Base-by-base conservation (phyloP, 2,329 filamentous ascomycete genomes). In the Talaromyces amestolkiae region DNA sequence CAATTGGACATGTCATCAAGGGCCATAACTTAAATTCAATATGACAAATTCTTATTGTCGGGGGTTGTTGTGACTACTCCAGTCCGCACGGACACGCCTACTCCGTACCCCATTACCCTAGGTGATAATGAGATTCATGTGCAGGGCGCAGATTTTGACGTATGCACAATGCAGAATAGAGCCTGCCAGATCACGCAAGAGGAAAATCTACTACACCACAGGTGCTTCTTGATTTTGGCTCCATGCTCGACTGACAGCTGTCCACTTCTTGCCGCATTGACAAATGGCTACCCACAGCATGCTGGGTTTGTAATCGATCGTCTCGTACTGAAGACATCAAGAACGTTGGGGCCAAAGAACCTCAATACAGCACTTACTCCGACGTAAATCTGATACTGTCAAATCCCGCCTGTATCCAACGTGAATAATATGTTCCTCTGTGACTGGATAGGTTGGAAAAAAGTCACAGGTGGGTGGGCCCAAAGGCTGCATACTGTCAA, bases 1-100 rank as follows among this genome's bases (percentile, higher is more conserved):
- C n/a, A 39, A 37, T 56, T n/a, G 53, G 33, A 56, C 53, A 35
- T 56, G 53, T 56, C 53, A 56, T 17, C 33, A 39, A 56, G 19
- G 11, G 33, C 33, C 33, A 56, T 10, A 24, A 39, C 33, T 37
- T 39, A 22, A 31, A 56, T 22, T 39, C 13, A 39, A 56, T 15
- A 56, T 24, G 33, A 56, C 33, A 56, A 24, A 39, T 56, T 10
- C 27, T 33, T 39, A 31, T n/a, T 17, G 19, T 37, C 22, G 5
- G 31, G n/a, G 33, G 53, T 22, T 22, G 33, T 24, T 56, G 33
- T 37, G 53, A 8, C n/a, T n/a, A 53, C 27, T 53, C 49, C 7
- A n/a, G 27, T 15, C 27, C 33, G 53, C 53, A 56, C 53, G 37
- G 33, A 56, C 53, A 56, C 31, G n/a, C 27, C 51, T 35, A 22